phyloP scores from a whole-genome alignment of 805 yeast genomes.

The Candida oleophila region DNA sequence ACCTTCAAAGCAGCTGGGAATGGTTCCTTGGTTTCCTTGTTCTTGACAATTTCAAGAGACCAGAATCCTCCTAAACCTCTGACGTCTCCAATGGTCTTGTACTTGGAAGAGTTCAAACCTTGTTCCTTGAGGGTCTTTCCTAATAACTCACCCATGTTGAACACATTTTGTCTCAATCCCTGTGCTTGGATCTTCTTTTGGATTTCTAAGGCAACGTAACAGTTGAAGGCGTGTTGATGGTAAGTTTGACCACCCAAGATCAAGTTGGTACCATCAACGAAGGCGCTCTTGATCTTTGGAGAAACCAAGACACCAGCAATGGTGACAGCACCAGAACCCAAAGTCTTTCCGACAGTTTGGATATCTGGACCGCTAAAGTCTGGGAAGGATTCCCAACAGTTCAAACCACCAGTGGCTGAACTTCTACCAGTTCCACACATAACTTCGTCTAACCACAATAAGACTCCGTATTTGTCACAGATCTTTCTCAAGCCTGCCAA shows the following conservation, averaged over 20 bases:
- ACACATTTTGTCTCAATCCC: slow-evolving; percentile 39
- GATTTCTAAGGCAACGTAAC: slow-evolving; percentile 25
- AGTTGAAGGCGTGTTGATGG: slow-evolving; percentile 25
- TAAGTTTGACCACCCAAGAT: slow-evolving; percentile 27
- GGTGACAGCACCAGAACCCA: slow-evolving; percentile 30
- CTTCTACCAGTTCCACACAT: slow-evolving; percentile 39
- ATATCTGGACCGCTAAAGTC: slow-evolving; percentile 26
- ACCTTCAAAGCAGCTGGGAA: slow-evolving; percentile 38
- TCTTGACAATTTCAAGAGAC: slow-evolving; percentile 56
- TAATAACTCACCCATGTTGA: slow-evolving; percentile 42
- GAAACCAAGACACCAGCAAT: slow-evolving; percentile 30
- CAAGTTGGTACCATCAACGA: slow-evolving; percentile 17
- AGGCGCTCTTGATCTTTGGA: slow-evolving; percentile 22
- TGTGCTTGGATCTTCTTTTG: slow-evolving; percentile 32
- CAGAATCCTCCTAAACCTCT: slow-evolving; percentile 65
- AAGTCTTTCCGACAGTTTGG: slow-evolving; percentile 30
- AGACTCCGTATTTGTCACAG: slow-evolving; percentile 30
- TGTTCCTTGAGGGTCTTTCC: slow-evolving; percentile 27
- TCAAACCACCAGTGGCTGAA: slow-evolving; percentile 22
- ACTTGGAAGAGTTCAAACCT: slow-evolving; percentile 6
- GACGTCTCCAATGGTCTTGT: slow-evolving; percentile 49
- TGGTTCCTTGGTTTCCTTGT: slow-evolving; percentile 50
- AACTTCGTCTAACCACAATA: slow-evolving; percentile 32
- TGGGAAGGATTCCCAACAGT: slow-evolving; percentile 30
- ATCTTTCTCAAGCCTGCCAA: slow-evolving; percentile 25